These are phyloP conservation scores for Russula earlei DNA, from an alignment of 768 basidiomycete species.

Conservation along the genomic window DNA sequence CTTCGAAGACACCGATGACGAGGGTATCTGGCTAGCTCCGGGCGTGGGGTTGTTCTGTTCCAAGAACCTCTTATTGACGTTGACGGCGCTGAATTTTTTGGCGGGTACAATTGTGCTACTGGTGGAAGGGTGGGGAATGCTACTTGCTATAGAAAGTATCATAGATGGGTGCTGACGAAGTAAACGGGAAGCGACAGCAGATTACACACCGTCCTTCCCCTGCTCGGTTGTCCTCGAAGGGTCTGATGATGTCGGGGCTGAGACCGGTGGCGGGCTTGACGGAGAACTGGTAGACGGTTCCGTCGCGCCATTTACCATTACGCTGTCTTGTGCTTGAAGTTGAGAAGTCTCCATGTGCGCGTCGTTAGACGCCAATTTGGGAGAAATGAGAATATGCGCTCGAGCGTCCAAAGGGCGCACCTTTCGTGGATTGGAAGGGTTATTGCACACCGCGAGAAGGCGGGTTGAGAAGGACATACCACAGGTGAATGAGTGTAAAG, in stretches of 20 bases:
- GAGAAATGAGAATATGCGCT: not conserved
- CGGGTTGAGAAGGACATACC: not conserved
- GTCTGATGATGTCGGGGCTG: conserved; percentile 7
- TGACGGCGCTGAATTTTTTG: conserved; percentile 84
- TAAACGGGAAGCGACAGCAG: not conserved
- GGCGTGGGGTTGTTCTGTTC: conserved; percentile 73
- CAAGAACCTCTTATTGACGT: conserved; percentile 94
- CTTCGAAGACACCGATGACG: conserved; percentile 39
- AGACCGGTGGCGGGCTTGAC: conserved; percentile 6
- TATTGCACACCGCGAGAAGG: not conserved
- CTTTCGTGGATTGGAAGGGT: not conserved
- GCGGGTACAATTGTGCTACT: conserved; percentile 37
- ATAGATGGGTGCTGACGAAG: not conserved
- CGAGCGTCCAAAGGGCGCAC: not conserved
- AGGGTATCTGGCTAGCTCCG: conserved; percentile 35
- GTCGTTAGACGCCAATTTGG: conserved; percentile 49
- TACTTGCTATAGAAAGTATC: conserved; percentile 1
- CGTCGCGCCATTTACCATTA: conserved; percentile 31
- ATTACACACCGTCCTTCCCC: conserved; percentile 9
- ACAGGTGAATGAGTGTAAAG: not conserved
- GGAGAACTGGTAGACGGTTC: conserved; percentile 12
- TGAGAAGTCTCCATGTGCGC: conserved; percentile 75
- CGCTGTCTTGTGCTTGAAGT: conserved; percentile 35
- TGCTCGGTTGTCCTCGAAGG: conserved; percentile 10
- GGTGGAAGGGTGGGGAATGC: conserved; percentile 11